phyloP scores from a whole-genome alignment of 768 basidiomycete genomes.

The Clitopilus hobsonii region DNA sequence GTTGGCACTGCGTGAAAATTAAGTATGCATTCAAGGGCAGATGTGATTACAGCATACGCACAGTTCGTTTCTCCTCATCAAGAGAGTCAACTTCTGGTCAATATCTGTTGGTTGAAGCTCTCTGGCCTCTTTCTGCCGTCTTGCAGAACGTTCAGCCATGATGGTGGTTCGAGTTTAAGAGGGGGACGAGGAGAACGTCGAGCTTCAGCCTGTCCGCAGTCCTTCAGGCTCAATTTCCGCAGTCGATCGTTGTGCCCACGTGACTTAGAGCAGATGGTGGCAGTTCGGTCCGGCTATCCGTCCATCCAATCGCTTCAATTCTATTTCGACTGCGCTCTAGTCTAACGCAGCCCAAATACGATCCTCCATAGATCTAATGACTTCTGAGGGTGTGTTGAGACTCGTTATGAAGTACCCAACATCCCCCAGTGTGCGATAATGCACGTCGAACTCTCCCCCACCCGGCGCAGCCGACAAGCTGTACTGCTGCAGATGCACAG shows the following conservation, averaged over 20 bases:
- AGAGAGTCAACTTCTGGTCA: slow-evolving; percentile 58
- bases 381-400: slow-evolving; percentile 58
- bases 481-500: not conserved
- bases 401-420: slow-evolving; percentile 93
- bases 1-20: slow-evolving; percentile 23
- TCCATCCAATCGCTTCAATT: not conserved
- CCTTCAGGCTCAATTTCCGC: slow-evolving; percentile 1
- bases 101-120: slow-evolving; percentile 41
- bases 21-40: not conserved
- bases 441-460: slow-evolving; percentile 60
- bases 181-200: not conserved
- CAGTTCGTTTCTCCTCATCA: slow-evolving; percentile 43
- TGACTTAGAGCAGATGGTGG: not conserved
- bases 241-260: not conserved
- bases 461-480: slow-evolving; percentile 33
- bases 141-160: slow-evolving; percentile 29
- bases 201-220: not conserved
- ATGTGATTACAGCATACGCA: not conserved
- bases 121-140: slow-evolving; percentile 18
- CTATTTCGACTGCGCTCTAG: not conserved
- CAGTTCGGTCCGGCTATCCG: not conserved
- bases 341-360: slow-evolving; percentile 44
- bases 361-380: slow-evolving; percentile 58
- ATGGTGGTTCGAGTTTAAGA: slow-evolving; percentile 6
- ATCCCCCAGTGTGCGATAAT: slow-evolving; percentile 86